Base-by-base conservation (phyloP, 805 yeast species). In the Candida tammaniensis region DNA sequence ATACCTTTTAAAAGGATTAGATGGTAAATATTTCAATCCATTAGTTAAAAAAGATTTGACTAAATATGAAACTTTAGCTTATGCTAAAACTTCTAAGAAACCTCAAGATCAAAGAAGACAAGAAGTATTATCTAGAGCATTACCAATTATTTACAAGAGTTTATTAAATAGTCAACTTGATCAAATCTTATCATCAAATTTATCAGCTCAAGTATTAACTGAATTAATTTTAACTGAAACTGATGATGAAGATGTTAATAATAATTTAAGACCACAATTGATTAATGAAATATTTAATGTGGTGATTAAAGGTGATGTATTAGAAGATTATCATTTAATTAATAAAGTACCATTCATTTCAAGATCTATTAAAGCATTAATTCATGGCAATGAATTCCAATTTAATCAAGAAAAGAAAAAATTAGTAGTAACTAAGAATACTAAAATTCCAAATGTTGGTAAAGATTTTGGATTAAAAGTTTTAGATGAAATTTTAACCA, bases 341-440 rank as follows among this genome's bases (percentile, higher is more conserved):
- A 78, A 74, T 47, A 77, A 76, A 52, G 62, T 62, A 18, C 84
- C 93, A 33, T 84, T 81, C 55, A 73, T 85, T 17, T 71, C 86
- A 3, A 78, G 96, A 66, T 66, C 83, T 33, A 61, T 87, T 44
- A 82, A 86, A 57, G 66, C 86, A 0, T 65, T 87, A 49, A 82
- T 87, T 45, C 94, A 85, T 59, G 91, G 89, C 42, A 89, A 89
- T 49, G 86, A 80, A 53, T 86, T 87, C 83, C 80, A 81, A 51
- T 74, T 71, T 51, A 77, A 79, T 47, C 54, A 47, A 38, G 69
- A 56, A 19, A 28, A 54, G 24, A 60, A 76, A 69, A 47, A 78
- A 70, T 59, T 70, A 60, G 50, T 62, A 70, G 30, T 71, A 51
- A 12, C 26, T 11, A 38, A 46, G 5, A 70, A 64, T 9, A 61